Conservation (phyloP, 148 eudicot genomes). For the Chenopodium formosanum region DNA sequence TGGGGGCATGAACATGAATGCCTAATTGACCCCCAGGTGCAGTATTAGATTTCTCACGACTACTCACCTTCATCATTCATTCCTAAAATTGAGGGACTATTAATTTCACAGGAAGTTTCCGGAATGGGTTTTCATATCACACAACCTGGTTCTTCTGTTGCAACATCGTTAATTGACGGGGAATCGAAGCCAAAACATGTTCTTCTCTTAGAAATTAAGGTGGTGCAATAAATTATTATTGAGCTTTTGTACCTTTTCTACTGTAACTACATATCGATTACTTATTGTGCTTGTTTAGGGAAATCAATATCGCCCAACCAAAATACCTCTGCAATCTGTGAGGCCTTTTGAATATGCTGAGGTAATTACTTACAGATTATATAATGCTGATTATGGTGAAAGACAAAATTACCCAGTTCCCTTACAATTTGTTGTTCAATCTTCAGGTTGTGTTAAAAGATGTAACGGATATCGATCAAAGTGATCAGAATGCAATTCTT, state of each 20-base stretch:
- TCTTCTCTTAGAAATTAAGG: slow-evolving; percentile 96
- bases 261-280: background rate
- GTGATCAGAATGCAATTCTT: slow-evolving; percentile 88
- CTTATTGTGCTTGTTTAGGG: slow-evolving; percentile 50
- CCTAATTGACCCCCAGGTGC: slow-evolving; percentile 95
- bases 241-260: slow-evolving; percentile 4
- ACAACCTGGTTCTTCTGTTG: slow-evolving; percentile 99
- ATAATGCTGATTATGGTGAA: slow-evolving; percentile 17
- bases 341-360: slow-evolving; percentile 94
- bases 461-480: slow-evolving; percentile 75
- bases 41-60: slow-evolving; percentile 1
- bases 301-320: slow-evolving; percentile 96
- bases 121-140: slow-evolving; percentile 99
- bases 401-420: background rate
- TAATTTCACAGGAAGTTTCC: slow-evolving; percentile 71
- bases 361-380: slow-evolving; percentile 42
- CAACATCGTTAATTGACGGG: slow-evolving; percentile 95
- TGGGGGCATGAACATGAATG: slow-evolving; percentile 99
- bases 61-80: background rate
- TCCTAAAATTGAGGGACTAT: slow-evolving; percentile 16
- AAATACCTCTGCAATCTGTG: slow-evolving; percentile 90
- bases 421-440: slow-evolving; percentile 16
- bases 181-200: slow-evolving; percentile 96
- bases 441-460: slow-evolving; percentile 81
- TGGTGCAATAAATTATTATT: slow-evolving; percentile 24